phyloP scores from a whole-genome alignment of 805 yeast genomes.

The Torulaspora franciscae region DNA sequence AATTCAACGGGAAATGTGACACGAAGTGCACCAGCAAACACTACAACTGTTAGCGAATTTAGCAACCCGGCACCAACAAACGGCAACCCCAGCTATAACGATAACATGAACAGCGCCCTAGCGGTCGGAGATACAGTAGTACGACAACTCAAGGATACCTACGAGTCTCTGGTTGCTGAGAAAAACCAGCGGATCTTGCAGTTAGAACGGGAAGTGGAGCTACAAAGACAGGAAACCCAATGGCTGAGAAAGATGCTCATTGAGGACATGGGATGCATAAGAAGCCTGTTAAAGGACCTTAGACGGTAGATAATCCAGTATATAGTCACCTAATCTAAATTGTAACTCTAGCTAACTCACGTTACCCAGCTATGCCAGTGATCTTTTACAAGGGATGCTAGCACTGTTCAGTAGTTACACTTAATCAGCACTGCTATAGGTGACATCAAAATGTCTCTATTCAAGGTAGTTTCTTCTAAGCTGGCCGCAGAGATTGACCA shows the following conservation, averaged over 20 bases:
- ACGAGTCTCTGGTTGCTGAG: constrained; percentile 27
- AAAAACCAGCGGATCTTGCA: constrained; percentile 32
- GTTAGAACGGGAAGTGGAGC: constrained; percentile 31
- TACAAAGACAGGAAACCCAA: constrained; percentile 33
- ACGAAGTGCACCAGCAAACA: constrained; percentile 2
- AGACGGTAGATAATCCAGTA: constrained; percentile 11
- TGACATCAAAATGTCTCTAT: constrained; percentile 20
- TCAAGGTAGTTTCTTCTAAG: constrained; percentile 44
- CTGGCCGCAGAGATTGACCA: constrained; percentile 73
- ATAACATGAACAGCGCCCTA: constrained; percentile 12
- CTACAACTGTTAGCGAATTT: constrained; percentile 5
- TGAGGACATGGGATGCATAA: constrained; percentile 36
- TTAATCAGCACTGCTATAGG: neutral
- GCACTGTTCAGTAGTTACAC: neutral
- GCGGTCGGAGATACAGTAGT: constrained; percentile 16
- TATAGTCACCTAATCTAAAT: constrained; percentile 4
- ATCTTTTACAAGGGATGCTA: constrained; percentile 5
- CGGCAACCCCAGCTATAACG: constrained; percentile 1
- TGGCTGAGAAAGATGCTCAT: constrained; percentile 36
- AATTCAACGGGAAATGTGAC: constrained; percentile 3
- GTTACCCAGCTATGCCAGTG: constrained; percentile 12
- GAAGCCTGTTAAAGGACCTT: constrained; percentile 30
- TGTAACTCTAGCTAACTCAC: constrained; percentile 1
- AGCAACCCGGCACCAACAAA: constrained; percentile 5
- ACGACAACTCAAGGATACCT: constrained; percentile 25